phyloP scores from a whole-genome alignment of 1,139 yeast genomes.

The Yamadazyma epiphylla region DNA sequence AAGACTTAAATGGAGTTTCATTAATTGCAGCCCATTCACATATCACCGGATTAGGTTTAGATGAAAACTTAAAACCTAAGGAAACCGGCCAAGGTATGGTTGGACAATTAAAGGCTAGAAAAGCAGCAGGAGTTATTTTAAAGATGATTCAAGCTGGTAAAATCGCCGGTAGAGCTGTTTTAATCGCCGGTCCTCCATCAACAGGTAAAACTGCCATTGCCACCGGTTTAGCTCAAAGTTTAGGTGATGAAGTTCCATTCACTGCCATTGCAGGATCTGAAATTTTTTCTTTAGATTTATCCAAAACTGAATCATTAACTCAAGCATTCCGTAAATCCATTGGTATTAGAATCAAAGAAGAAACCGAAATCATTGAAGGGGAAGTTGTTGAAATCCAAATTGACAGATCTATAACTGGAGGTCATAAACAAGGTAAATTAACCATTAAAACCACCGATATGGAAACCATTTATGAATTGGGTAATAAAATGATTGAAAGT shows the following conservation, averaged over 20 bases:
- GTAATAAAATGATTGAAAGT: constrained; percentile 96
- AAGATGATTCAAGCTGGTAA: constrained; percentile 92
- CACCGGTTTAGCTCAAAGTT: constrained; percentile 87
- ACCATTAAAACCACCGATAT: constrained; percentile 97
- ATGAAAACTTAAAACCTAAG: constrained; percentile 82
- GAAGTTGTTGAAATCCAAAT: constrained; percentile 98
- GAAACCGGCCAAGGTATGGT: constrained; percentile 91
- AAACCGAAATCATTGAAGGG: constrained; percentile 95
- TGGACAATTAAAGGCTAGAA: constrained; percentile 91
- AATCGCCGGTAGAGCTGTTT: constrained; percentile 94
- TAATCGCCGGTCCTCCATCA: constrained; percentile 97
- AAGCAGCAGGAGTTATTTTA: constrained; percentile 90
- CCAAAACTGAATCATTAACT: constrained; percentile 92
- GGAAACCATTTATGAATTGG: constrained; percentile 98
- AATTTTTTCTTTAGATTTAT: constrained; percentile 82
- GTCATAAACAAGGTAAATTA: constrained; percentile 96
- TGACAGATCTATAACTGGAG: constrained; percentile 94
- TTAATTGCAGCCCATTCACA: constrained; percentile 96
- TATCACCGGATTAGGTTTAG: constrained; percentile 91
- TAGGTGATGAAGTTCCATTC: constrained; percentile 92
- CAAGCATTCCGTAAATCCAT: constrained; percentile 95
- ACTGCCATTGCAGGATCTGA: constrained; percentile 95
- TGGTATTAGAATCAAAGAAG: constrained; percentile 94
- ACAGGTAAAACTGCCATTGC: constrained; percentile 99
- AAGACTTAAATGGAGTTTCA: constrained; percentile 56